phyloP scores from a whole-genome alignment of 208 protist genomes.

The Crithidia acanthocephali region DNA sequence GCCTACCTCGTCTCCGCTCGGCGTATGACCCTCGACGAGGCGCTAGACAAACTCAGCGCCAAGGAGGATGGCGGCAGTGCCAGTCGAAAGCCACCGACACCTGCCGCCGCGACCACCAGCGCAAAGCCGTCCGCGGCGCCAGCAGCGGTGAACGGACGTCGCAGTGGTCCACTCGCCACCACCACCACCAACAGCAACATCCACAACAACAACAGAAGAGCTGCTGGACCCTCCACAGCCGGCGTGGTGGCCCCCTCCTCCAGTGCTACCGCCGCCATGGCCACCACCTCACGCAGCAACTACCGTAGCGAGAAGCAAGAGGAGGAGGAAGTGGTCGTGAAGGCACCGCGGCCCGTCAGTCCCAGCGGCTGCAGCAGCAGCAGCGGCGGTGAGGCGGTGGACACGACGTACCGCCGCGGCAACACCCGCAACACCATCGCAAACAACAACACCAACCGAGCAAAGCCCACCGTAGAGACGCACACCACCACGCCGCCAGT shows the following conservation, averaged over 20 bases:
- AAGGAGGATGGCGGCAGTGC: constrained; percentile 1
- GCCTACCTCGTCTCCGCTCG: constrained; percentile 56
- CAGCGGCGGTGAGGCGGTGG: background rate
- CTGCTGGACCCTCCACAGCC: too few relatives aligned
- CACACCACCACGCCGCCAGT: too few relatives aligned
- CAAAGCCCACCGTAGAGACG: too few relatives aligned
- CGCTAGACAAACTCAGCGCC: constrained; percentile 36
- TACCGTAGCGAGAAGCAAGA: background rate
- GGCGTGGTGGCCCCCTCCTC: too few relatives aligned
- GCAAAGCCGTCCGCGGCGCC: background rate
- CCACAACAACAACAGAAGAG: too few relatives aligned
- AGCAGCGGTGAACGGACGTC: background rate
- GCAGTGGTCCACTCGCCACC: background rate
- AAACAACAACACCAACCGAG: background rate
- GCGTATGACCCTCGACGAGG: constrained; percentile 64
- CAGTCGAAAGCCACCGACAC: background rate
- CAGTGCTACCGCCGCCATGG: background rate
- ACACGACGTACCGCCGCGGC: background rate
- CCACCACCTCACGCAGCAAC: background rate
- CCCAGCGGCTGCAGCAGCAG: background rate
- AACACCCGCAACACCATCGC: background rate
- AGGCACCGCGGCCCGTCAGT: background rate
- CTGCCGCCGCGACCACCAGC: background rate
- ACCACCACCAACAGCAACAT: background rate
- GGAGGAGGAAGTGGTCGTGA: background rate